phyloP scores from a whole-genome alignment of 2,329 filamentous ascomycete genomes.

The Clathrospora elynae region DNA sequence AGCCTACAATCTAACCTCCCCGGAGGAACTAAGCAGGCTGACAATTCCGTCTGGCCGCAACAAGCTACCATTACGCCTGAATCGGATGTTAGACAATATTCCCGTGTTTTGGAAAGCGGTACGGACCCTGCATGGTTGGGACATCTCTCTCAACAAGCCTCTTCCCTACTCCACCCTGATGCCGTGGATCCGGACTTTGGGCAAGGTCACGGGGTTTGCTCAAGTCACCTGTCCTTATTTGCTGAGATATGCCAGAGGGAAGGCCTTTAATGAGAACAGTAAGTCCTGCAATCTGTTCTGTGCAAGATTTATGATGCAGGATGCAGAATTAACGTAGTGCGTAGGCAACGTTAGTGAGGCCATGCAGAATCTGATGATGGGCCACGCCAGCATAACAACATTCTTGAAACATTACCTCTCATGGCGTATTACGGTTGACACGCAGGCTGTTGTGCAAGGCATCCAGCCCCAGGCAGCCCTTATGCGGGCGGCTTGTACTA shows the following conservation, averaged over 20 bases:
- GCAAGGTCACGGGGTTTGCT: conserved; percentile 36
- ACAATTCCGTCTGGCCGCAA: conserved; percentile 25
- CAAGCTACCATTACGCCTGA: conserved; percentile 6
- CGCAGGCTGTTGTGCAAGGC: conserved; percentile 19
- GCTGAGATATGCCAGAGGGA: conserved; percentile 44
- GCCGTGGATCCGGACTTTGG: conserved; percentile 35
- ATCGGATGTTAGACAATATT: conserved; percentile 7
- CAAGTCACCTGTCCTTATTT: conserved; percentile 38
- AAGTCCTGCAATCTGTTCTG: conserved; percentile 19
- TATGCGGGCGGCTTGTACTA: conserved; percentile 25
- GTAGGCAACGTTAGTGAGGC: conserved; percentile 37
- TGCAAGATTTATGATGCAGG: neutral
- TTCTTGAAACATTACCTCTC: too few species aligned
- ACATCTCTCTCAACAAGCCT: conserved; percentile 33
- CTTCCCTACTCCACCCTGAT: conserved; percentile 30
- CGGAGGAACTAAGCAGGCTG: conserved; percentile 45
- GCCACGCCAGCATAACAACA: too few species aligned
- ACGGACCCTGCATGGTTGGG: conserved; percentile 25
- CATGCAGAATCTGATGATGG: conserved; percentile 42
- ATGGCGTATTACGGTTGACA: conserved; percentile 18
- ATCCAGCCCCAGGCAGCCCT: conserved; percentile 15
- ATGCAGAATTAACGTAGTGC: conserved; percentile 11
- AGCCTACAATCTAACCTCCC: conserved; percentile 37
- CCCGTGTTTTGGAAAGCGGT: conserved; percentile 27
- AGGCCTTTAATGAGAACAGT: conserved; percentile 49